Evolutionary conservation across 495 filamentous ascomycete species (phyloP), one percentile per base, ranked within the genome.

Genomic region (Neurospora sublineolata): DNA sequence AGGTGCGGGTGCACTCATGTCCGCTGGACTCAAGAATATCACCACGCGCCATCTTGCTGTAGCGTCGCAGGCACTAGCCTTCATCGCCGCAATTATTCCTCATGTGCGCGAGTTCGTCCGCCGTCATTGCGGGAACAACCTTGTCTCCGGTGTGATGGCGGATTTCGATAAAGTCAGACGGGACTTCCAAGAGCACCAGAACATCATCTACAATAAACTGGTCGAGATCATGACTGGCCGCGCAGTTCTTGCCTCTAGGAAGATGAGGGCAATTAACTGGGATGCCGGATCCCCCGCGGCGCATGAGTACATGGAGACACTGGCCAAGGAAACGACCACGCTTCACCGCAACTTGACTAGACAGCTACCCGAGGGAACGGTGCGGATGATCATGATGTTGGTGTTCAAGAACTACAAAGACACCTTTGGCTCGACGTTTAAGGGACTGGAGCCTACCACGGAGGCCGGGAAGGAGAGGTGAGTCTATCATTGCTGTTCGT

Each of bases 91-190:
- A 1, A 81, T 97, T 5, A 91, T 97, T 11, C 95, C 96, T 0
- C 94, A 98, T 77, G 87, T 97, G 27, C 88, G 95, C 3, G 95
- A 98, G 78, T 96, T 95, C 72, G 88, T 94, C 27, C 89, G 96
- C 2, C 89, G 95, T 9, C 92, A 96, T 73, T 86, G 89, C 8
- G 84, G 87, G 4, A 83, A 85, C 0, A 67, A 77, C 38, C 73
- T 78, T 23, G 80, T 84, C 16, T 81, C 84, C 1, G 70, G 68
- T 23, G 78, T 94, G 37, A 91, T 96, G 84, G 89, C 87, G 40
- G 95, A 98, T 76, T 98, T 97, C 73, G 95, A 98, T 80, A 97
- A 94, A 83, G 90, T 97, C 70, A 91, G 91, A 74, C 87, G 95
- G 42, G 84, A 92, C 8, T 94, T 91, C 75, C 93, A 97, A 76